Percentiles rank a stretch among this genome's conserved stretches.
Evolutionary conservation across 768 basidiomycete genomes (phyloP).

Genomic region (Termitomyces sp.): DNA sequence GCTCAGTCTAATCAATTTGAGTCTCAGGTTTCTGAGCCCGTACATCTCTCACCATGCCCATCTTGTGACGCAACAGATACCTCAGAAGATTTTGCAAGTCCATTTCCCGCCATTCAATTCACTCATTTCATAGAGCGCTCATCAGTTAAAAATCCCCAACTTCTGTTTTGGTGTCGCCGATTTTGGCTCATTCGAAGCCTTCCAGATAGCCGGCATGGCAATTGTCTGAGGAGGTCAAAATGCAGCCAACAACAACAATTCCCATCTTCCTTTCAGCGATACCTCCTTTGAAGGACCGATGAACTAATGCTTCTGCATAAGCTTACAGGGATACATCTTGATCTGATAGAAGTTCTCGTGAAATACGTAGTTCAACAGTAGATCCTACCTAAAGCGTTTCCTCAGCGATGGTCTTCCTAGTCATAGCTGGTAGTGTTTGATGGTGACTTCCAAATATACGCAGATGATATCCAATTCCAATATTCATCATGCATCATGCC

Average conservation of each 20-base stretch:
- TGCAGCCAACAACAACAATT: constrained; percentile 50
- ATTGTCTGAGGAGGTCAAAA: constrained; percentile 56
- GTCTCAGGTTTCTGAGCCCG: constrained; percentile 21
- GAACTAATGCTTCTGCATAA: neutral
- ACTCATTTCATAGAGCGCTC: neutral
- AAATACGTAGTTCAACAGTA: too few relatives aligned
- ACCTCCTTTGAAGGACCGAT: constrained; percentile 3
- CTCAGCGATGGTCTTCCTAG: too few relatives aligned
- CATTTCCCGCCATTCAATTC: neutral
- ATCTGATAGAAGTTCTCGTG: neutral
- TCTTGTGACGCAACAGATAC: neutral
- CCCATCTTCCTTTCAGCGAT: constrained; percentile 3
- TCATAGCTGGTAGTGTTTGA: too few relatives aligned
- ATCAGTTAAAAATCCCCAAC: too few relatives aligned
- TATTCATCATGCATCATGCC: too few relatives aligned
- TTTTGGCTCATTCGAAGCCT: constrained; percentile 60
- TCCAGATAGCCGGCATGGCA: constrained; percentile 31
- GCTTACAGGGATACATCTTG: neutral
- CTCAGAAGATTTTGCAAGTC: neutral
- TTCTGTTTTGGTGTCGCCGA: neutral
- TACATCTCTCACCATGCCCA: neutral
- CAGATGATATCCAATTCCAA: too few relatives aligned
- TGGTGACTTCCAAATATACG: too few relatives aligned
- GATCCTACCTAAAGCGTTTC: too few relatives aligned
- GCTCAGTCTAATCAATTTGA: neutral